Base-by-base conservation (phyloP, 2,329 filamentous ascomycete genomes). In the Ophiosphaerella narmari region DNA sequence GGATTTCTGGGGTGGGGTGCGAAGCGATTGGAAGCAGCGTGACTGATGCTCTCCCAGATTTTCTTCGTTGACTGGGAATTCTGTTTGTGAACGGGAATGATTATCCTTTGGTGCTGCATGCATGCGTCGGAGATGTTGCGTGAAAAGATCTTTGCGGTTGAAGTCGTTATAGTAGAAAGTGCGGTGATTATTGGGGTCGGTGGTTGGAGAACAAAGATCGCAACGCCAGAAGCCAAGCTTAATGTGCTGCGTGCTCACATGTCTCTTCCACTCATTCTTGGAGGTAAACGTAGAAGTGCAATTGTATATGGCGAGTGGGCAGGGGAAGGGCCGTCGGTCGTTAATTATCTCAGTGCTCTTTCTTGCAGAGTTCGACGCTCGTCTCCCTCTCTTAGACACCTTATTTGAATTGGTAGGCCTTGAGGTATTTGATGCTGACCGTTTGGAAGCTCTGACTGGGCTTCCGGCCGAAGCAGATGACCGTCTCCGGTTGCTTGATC, bases 231-330 rank as follows among this genome's bases (percentile, higher is more conserved):
- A 89, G 38, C 82, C 77, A 3, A 90, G 78, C 46, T 86, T 83
- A 18, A 96, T 78, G 67, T 97, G 93, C 67, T 96, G 89, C 0
- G 88, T 89, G 29, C 80, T 77, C 63, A 93, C 85, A 68, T 97
- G 93, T 0, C 93, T 85, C 73, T 97, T 97, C 93, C 93, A 97
- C 71, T 97, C 92, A 68, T 96, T 96, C 76, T 96, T 96, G 60
- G 82, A 86, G 3, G 82, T 81, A 66, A 96, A 96, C 0, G 81
- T 85, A 2, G 85, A 83, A 1, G 55, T 58, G 74, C 93, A 97
- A 31, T 88, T 89, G 48, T 91, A 94, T 47, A 84, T 86, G 26
- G 83, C 78, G 70, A 97, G 91, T 48, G 90, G 85, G 71, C 93
- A 97, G 21, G 81, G 78, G 65, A 93, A 94, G 0, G 84, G 81